A percentile compares a stretch with the other conserved stretches of the same genome.
Evolutionary conservation across 2,329 filamentous ascomycete species (phyloP).

Genomic region (Colletotrichum euphorbiae): DNA sequence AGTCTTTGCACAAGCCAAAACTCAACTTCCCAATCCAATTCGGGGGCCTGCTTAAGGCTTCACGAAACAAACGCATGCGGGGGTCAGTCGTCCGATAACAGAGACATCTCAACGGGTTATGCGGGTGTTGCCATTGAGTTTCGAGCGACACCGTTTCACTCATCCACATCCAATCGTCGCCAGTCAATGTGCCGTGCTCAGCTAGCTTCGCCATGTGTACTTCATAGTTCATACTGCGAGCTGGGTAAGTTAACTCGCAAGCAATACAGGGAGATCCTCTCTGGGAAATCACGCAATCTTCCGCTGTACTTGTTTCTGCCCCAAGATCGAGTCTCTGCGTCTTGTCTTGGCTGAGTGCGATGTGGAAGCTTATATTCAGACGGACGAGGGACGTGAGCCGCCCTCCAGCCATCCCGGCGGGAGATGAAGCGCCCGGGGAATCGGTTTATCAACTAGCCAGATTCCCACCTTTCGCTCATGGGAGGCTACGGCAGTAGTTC

Average conservation of each 20-base stretch:
- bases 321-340: background rate
- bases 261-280: background rate
- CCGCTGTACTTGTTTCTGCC: background rate
- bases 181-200: no score
- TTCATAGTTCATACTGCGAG: no score
- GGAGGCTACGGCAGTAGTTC: no score
- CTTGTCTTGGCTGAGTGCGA: background rate
- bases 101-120: background rate
- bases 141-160: constrained; percentile 7
- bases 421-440: background rate
- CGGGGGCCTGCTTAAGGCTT: no score
- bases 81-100: background rate
- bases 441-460: background rate
- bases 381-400: constrained; percentile 10
- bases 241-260: no score
- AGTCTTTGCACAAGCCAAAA: constrained; percentile 3
- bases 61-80: background rate
- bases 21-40: background rate
- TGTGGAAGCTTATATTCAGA: constrained; percentile 1
- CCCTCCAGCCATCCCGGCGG: background rate
- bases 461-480: no score
- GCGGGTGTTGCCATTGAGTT: constrained; percentile 11
- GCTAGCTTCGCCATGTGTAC: no score
- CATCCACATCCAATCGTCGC: no score
- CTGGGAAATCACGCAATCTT: background rate